A percentile compares a stretch with the other conserved stretches of the same genome.
Conservation (phyloP, 2,329 filamentous ascomycete genomes). For the Aschersonia sp. region DNA sequence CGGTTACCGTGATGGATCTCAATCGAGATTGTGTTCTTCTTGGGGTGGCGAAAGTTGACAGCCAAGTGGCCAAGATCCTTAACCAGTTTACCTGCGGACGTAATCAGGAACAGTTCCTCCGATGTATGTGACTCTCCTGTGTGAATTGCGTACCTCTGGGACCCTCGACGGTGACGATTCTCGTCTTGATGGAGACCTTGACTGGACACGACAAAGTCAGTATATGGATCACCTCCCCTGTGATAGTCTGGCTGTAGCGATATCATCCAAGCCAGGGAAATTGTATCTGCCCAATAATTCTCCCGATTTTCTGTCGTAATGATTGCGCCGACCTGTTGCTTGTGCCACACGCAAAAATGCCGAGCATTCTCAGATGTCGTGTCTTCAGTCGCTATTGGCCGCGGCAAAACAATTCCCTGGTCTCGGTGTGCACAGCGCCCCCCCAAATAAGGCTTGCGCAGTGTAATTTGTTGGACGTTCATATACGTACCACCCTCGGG, state of each 20-base stretch:
- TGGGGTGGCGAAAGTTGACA: slow-evolving; percentile 84
- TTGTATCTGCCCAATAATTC: not conserved
- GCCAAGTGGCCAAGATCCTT: slow-evolving; percentile 96
- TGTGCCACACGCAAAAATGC: no score
- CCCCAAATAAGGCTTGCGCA: not conserved
- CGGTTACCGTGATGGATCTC: slow-evolving; percentile 97
- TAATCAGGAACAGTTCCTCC: not conserved
- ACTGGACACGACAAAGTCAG: slow-evolving; percentile 40
- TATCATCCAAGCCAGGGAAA: not conserved
- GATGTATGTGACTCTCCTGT: not conserved
- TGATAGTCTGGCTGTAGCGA: not conserved
- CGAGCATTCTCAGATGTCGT: no score
- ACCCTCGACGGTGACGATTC: slow-evolving; percentile 92
- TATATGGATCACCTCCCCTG: not conserved
- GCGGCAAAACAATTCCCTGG: not conserved
- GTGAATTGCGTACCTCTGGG: slow-evolving; percentile 55
- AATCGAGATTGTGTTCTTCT: slow-evolving; percentile 81
- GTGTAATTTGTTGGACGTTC: slow-evolving; percentile 3
- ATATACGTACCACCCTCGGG: slow-evolving; percentile 82
- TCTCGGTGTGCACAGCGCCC: not conserved
- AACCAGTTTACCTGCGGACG: slow-evolving; percentile 62
- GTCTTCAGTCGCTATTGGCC: not conserved
- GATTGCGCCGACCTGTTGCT: no score
- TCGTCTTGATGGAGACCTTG: slow-evolving; percentile 95
- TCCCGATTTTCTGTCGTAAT: no score